phyloP scores from a whole-genome alignment of 805 yeast species.

The Lipomyces orientalis region DNA sequence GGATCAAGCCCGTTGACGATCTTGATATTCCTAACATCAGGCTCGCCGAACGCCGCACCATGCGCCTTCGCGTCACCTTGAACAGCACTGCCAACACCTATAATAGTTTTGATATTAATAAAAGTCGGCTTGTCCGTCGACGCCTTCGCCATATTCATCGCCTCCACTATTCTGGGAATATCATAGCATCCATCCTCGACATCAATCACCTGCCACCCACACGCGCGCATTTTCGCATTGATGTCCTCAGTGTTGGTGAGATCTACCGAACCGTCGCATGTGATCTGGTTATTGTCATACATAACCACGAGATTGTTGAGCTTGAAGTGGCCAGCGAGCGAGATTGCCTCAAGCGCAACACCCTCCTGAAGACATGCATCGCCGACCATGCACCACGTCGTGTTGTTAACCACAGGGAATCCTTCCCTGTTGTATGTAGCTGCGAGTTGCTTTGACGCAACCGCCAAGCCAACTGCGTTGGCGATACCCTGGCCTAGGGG shows the following conservation, averaged over 20 bases:
- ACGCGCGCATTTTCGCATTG: slow-evolving; percentile 46
- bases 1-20: slow-evolving; percentile 15
- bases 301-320: slow-evolving; percentile 48
- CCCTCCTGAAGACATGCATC: slow-evolving; percentile 54
- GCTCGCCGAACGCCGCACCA: slow-evolving; percentile 25
- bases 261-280: slow-evolving; percentile 24
- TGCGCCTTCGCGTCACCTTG: slow-evolving; percentile 22
- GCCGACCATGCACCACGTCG: slow-evolving; percentile 48
- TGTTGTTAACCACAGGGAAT: slow-evolving; percentile 44
- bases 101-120: slow-evolving; percentile 45
- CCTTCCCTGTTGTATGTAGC: slow-evolving; percentile 48
- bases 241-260: slow-evolving; percentile 46
- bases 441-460: slow-evolving; percentile 48
- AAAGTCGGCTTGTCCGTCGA: slow-evolving; percentile 47
- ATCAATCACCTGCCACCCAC: slow-evolving; percentile 49
- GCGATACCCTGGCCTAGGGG: slow-evolving; percentile 51
- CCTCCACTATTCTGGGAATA: slow-evolving; percentile 45
- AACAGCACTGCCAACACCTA: slow-evolving; percentile 14
- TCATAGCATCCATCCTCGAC: slow-evolving; percentile 46
- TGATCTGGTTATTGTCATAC: slow-evolving; percentile 47
- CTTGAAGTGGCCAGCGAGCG: slow-evolving; percentile 50
- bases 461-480: slow-evolving; percentile 51
- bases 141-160: slow-evolving; percentile 47
- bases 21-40: slow-evolving; percentile 16
- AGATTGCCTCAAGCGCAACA: slow-evolving; percentile 49